Base-by-base conservation (phyloP, 805 yeast species). In the Yarrowia deformans region DNA sequence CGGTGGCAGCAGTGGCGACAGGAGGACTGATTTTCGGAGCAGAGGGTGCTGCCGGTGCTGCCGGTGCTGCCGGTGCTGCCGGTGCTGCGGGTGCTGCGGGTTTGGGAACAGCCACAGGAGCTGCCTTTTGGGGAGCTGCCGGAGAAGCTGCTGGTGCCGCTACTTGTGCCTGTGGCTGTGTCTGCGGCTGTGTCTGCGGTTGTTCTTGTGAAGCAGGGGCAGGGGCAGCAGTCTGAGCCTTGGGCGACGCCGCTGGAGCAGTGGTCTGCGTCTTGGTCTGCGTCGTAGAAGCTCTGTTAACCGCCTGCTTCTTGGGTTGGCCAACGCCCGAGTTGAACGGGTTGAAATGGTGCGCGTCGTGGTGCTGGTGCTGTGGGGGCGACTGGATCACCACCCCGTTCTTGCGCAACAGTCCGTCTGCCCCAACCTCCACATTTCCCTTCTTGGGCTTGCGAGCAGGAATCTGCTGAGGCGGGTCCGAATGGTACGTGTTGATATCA, bases 381-480 rank as follows among this genome's bases (percentile, higher is more conserved):
- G 55, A 8, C 18, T 63, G 68, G 39, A 63, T 63, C 9, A 63
- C 29, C 16, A 63, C 2, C 4, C 68, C 68, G 23, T 69, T 58
- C 42, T 49, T 67, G 2, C 66, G 35, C 29, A 68, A 69, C 55
- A 74, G 73, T 32, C 81, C 81, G 29, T 69, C 71, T 14, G 73
- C 69, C 13, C 70, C 67, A 70, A 79, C 75, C 61, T 76, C 82
- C 29, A 89, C 93, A 75, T 91, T 89, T 8, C 98, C 97, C 73
- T 84, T 83, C 72, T 88, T 83, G 8, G 98, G 97, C 70, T 83
- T 84, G 75, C 97, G 81, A 1, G 97, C 90, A 1, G 98, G 98
- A 71, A 93, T 90, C 76, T 93, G 97, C 75, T 93, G 98, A 0
- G 97, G 97, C 1, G 98, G 98, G 77, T 93, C 97, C 71, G 82